Evolutionary conservation across 768 basidiomycete species (phyloP), one percentile per base, ranked within the genome.

Genomic region (Suillus americanus): DNA sequence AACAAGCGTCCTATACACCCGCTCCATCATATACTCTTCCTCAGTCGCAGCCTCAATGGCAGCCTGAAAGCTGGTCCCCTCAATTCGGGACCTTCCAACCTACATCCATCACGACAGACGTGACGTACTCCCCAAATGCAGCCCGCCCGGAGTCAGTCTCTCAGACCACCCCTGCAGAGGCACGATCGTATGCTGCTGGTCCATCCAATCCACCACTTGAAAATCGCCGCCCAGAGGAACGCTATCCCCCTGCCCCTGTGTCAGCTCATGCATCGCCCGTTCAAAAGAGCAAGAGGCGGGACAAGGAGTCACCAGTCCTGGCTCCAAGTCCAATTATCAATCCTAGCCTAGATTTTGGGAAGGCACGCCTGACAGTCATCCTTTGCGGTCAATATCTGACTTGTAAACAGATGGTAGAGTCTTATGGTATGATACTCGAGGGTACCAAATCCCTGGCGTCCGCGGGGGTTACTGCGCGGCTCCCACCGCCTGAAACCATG

Each of bases 381-480:
- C 41, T 62, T 48, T 64, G 35, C 48, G 41, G 50, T 61, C 40
- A 48, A 66, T 60, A 56, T 64, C 64, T 60, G 61, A 71, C 45
- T 23, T 64, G 54, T 53, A 54, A 57, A 62, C 63, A 83, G 82
- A 73, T 83, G 63, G 67, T 77, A 62, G 81, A 83, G 23, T 82
- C 81, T 30, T 83, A 83, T 70, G 74, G 77, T 50, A 63, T 78
- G 53, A 76, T 83, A 66, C 72, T 83, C 66, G 79, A 83, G 66
- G 73, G 66, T 60, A 68, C 79, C n/a, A 73, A 71, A 20, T 73
- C 68, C 68, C 70, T 78, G 63, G 60, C 79, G 62, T 35, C 62
- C 16, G 50, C 66, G 18, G 72, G 67, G 59, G 60, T 71, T 64
- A 70, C 57, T 66, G 69, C 61, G 61, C 71, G 65, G 60, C 60